These are phyloP conservation scores for Kingdonia uniflora DNA, from an alignment of 164 flowering plant species.

Conservation along the genomic window DNA sequence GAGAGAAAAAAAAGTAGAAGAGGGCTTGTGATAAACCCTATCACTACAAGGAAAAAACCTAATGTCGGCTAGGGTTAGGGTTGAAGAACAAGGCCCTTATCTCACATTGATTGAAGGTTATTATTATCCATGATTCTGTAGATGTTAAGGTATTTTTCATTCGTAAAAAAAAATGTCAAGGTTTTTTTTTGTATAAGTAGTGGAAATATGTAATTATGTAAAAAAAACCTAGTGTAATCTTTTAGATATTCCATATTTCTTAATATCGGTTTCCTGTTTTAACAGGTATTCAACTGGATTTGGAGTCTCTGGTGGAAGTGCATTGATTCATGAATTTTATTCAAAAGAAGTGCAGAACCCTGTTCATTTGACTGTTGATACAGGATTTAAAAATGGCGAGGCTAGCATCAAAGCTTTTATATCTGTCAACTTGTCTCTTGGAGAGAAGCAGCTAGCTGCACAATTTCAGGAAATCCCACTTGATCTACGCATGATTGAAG, in stretches of 20 bases:
- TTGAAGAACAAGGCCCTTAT: too few relatives aligned
- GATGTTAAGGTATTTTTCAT: too few relatives aligned
- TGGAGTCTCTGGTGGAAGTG: conserved; percentile 87
- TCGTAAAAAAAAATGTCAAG: too few relatives aligned
- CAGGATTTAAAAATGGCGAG: conserved; percentile 69
- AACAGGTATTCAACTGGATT: conserved; percentile 92
- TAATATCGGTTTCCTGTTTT: neutral
- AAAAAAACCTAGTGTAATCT: neutral
- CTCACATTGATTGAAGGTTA: too few relatives aligned
- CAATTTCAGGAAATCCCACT: conserved; percentile 93
- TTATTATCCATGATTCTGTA: too few relatives aligned
- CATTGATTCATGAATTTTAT: conserved; percentile 86
- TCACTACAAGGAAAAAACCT: too few relatives aligned
- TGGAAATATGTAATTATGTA: too few relatives aligned
- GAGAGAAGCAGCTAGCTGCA: conserved; percentile 81
- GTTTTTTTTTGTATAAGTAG: too few relatives aligned
- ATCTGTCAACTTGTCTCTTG: conserved; percentile 61
- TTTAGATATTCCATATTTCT: neutral
- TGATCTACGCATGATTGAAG: conserved; percentile 85
- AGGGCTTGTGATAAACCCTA: too few relatives aligned
- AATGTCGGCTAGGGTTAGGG: too few relatives aligned
- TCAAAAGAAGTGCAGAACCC: conserved; percentile 85
- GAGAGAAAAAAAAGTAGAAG: too few relatives aligned
- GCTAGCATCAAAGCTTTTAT: conserved; percentile 73
- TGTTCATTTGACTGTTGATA: conserved; percentile 84